Conservation (phyloP, 2,329 filamentous ascomycete genomes). For the Aspergillus ustus region DNA sequence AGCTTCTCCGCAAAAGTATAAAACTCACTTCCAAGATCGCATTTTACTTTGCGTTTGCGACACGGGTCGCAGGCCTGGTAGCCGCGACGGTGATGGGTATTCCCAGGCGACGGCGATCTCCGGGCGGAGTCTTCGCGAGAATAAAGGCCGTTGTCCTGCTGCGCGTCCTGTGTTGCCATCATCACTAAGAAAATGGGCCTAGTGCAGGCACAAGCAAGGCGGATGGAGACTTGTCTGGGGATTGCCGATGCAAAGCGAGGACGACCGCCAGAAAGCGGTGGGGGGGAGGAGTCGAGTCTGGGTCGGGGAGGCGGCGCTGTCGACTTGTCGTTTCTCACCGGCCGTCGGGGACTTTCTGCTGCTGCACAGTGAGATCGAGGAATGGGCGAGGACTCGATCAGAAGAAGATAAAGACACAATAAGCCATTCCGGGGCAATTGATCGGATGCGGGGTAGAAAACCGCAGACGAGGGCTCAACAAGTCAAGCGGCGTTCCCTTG, state of each 20-base stretch:
- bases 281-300: conserved; percentile 22
- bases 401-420: conserved; percentile 1
- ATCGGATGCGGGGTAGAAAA: conserved; percentile 35
- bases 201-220: conserved; percentile 21
- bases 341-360: conserved; percentile 8
- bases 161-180: conserved; percentile 25
- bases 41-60: conserved; percentile 55
- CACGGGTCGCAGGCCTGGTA: conserved; percentile 56
- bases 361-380: conserved; percentile 3
- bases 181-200: conserved; percentile 23
- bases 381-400: not conserved
- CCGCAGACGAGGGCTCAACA: not conserved
- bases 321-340: conserved; percentile 6
- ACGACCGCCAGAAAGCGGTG: conserved; percentile 40
- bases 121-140: conserved; percentile 24
- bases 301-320: conserved; percentile 2
- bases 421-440: conserved; percentile 1
- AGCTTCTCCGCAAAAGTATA: conserved; percentile 7
- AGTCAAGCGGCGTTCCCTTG: conserved; percentile 5
- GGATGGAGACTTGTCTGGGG: conserved; percentile 23
- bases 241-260: conserved; percentile 47
- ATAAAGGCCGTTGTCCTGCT: conserved; percentile 24
- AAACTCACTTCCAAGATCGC: conserved; percentile 51
- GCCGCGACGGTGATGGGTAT: conserved; percentile 49
- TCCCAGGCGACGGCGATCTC: conserved; percentile 39